A percentile compares a stretch with the other conserved stretches of the same genome.
phyloP scores from a whole-genome alignment of 768 basidiomycete species.

The Mycena albidolilacea region DNA sequence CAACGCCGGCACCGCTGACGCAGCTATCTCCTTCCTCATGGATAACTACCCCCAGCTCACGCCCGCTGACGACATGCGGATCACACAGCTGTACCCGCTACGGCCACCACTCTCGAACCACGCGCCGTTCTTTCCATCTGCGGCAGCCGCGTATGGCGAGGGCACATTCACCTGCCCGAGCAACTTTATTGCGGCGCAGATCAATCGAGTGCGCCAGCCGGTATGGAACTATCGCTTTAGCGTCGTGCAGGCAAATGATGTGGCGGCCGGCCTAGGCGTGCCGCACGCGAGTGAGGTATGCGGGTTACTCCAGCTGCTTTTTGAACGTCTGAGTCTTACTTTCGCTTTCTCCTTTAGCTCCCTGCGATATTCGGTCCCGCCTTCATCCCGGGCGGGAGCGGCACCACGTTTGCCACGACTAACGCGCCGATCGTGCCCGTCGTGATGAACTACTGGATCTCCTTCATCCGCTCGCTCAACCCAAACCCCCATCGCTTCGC shows the following conservation, averaged over 20 bases:
- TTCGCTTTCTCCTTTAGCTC: conserved; percentile 17
- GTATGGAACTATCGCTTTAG: conserved; percentile 34
- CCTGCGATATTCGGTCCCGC: conserved; percentile 30
- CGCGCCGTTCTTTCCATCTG: conserved; percentile 28
- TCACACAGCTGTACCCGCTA: conserved; percentile 28
- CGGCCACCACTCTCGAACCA: conserved; percentile 23
- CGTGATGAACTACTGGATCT: conserved; percentile 32
- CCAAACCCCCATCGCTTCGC: conserved; percentile 24
- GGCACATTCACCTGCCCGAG: conserved; percentile 30
- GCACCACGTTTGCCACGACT: conserved; percentile 29
- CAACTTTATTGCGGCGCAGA: conserved; percentile 28
- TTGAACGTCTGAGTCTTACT: conserved; percentile 8
- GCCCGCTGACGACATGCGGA: conserved; percentile 17
- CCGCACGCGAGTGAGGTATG: conserved; percentile 29
- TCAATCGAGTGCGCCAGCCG: conserved; percentile 18
- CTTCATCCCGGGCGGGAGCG: conserved; percentile 27
- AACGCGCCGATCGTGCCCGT: conserved; percentile 32
- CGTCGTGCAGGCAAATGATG: conserved; percentile 29
- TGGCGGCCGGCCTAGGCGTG: conserved; percentile 25
- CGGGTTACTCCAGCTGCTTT: conserved; percentile 15
- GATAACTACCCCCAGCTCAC: conserved; percentile 32
- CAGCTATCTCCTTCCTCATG: conserved; percentile 25
- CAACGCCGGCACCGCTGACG: conserved; percentile 23
- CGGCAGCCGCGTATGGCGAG: conserved; percentile 11
- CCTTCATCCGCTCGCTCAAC: conserved; percentile 27